Evolutionary conservation across 148 eudicot genomes (phyloP), one percentile per base, ranked within the genome.

Genomic region (Polygonum aviculare): DNA sequence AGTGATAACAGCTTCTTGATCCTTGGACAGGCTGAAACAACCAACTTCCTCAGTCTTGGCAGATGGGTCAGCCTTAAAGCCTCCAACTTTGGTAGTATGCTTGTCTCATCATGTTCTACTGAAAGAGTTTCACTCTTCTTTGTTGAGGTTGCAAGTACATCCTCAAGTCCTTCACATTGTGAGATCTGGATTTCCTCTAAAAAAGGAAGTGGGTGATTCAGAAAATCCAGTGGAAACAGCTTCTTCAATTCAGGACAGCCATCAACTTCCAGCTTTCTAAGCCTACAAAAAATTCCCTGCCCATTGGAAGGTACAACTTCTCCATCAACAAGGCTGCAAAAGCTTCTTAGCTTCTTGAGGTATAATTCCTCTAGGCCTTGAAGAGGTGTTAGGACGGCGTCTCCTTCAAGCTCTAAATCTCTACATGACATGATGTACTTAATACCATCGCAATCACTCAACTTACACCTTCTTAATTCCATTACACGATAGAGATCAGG

Each of bases 1-100:
- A 59, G 67, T 7, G 44, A 47, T 59, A 47, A 9, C 26, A 75
- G 70, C 77, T 19, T 40, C 77, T 39, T 39, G 70, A 75, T 49
- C 40, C 47, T 57, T 44, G 50, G 38, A 19, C 67, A 41, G 35
- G 65, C 38, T 38, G 72, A 74, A 74, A 11, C 71, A n/a, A 75
- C 48, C 73, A 19, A 55, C 21, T 38, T 72, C 22, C 33, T 59
- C 67, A 59, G 36, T 22, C 22, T 59, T 59, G 67, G 67, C 35
- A 59, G 67, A 59, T 59, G 22, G 2, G 67, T 22, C 33, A 59
- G 14, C 35, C 67, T 59, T 14, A 59, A 59, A 9, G 67, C 36
- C 7, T 59, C 67, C 67, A 59, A 9, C 67, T 59, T 59, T 9
- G 67, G 67, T 19, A 59, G 33, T 59, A 59, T 59, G 55, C 55